Percentiles rank a stretch among this genome's conserved stretches.
phyloP scores from a whole-genome alignment of 768 basidiomycete species.

The Kwoniella botswanensis region DNA sequence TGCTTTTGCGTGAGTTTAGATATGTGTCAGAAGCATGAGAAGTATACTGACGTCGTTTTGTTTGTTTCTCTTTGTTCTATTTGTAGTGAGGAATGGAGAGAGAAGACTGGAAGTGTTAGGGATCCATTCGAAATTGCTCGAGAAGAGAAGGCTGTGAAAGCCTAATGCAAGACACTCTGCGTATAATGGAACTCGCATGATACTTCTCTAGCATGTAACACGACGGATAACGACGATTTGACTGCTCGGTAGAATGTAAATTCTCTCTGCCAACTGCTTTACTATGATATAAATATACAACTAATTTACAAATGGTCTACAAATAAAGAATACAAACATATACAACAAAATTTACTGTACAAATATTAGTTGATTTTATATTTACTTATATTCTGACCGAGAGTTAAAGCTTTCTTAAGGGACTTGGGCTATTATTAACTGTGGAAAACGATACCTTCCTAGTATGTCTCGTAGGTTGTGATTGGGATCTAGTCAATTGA shows the following conservation, averaged over 20 bases:
- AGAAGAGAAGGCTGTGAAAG: constrained; percentile 40
- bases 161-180: background rate
- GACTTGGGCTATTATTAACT: background rate
- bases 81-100: constrained; percentile 43
- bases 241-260: background rate
- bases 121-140: constrained; percentile 54
- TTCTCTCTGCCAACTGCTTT: too few species aligned
- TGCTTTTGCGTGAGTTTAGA: constrained; percentile 32
- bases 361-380: too few species aligned
- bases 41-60: background rate
- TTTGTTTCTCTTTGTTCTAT: too few species aligned
- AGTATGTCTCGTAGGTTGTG: background rate
- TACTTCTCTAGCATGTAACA: background rate
- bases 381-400: too few species aligned
- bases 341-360: background rate
- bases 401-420: background rate
- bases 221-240: background rate
- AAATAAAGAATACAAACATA: background rate
- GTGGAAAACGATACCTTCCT: constrained; percentile 1
- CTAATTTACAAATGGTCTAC: background rate
- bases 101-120: constrained; percentile 42
- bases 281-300: background rate
- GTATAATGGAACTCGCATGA: background rate
- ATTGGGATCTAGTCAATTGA: background rate
- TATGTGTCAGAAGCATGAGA: background rate